Percentiles rank a stretch among this genome's conserved stretches.
These are phyloP conservation scores for Ophiostoma sp. DNA, from an alignment of 2,329 filamentous ascomycete genomes.

Conservation along the genomic window DNA sequence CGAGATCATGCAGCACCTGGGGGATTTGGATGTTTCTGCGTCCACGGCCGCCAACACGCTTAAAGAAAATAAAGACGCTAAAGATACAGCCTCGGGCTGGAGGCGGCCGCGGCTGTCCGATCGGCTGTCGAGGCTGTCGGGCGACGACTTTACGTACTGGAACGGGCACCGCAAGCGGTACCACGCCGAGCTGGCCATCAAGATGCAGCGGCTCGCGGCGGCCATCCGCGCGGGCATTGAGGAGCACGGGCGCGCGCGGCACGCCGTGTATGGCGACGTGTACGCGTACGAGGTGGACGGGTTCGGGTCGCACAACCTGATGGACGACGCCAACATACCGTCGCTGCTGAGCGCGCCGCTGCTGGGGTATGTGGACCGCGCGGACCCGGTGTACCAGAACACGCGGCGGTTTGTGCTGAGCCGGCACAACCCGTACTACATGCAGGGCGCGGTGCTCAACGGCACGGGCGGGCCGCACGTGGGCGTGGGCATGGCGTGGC, in stretches of 20 bases:
- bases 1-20: slow-evolving; percentile 32
- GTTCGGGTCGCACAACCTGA: slow-evolving; percentile 55
- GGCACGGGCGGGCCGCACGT: slow-evolving; percentile 31
- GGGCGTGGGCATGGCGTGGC: slow-evolving; percentile 60
- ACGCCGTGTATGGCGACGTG: slow-evolving; percentile 23
- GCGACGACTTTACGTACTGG: slow-evolving; percentile 18
- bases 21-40: slow-evolving; percentile 22
- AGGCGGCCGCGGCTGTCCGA: no score
- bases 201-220: slow-evolving; percentile 23
- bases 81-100: slow-evolving; percentile 21
- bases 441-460: slow-evolving; percentile 48
- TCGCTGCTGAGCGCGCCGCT: slow-evolving; percentile 56
- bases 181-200: slow-evolving; percentile 16
- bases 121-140: neutral
- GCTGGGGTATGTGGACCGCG: slow-evolving; percentile 49
- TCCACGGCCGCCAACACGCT: neutral
- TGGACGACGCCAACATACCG: slow-evolving; percentile 65
- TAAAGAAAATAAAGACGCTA: neutral
- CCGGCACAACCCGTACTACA: slow-evolving; percentile 66
- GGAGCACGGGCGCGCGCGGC: slow-evolving; percentile 23
- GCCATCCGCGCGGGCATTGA: slow-evolving; percentile 26
- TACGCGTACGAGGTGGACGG: slow-evolving; percentile 72
- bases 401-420: slow-evolving; percentile 42
- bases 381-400: slow-evolving; percentile 55
- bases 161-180: slow-evolving; percentile 19